Conservation (phyloP, 1,284 basidiomycete genomes). For the Phellinidium pouzarii region DNA sequence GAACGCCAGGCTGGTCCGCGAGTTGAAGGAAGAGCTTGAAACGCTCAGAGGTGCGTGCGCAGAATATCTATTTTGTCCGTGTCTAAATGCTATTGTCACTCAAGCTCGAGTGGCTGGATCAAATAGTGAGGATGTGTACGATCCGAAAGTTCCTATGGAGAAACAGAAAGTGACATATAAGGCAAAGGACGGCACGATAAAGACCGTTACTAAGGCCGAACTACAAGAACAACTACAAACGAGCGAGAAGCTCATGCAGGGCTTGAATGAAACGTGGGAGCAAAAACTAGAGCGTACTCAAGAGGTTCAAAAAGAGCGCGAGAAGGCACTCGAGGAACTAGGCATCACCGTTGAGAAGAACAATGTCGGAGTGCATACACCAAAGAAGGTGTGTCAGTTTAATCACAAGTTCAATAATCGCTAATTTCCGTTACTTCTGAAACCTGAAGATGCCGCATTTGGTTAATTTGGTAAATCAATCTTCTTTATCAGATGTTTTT, state of each 20-base stretch:
- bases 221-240: slow-evolving; percentile 95
- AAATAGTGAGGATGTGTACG: slow-evolving; percentile 70
- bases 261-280: slow-evolving; percentile 97
- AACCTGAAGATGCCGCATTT: slow-evolving; percentile 78
- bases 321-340: slow-evolving; percentile 94
- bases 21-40: slow-evolving; percentile 97
- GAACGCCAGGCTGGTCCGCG: slow-evolving; percentile 95
- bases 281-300: slow-evolving; percentile 91
- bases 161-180: slow-evolving; percentile 94
- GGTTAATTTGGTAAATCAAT: slow-evolving; percentile 76
- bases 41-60: slow-evolving; percentile 62
- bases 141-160: slow-evolving; percentile 86
- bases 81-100: slow-evolving; percentile 17
- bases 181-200: slow-evolving; percentile 89
- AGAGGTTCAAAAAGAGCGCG: slow-evolving; percentile 92
- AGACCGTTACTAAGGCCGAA: slow-evolving; percentile 94
- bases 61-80: slow-evolving; percentile 6
- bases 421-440: slow-evolving; percentile 23
- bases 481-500: background rate
- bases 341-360: slow-evolving; percentile 98
- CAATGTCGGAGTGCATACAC: slow-evolving; percentile 93
- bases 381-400: slow-evolving; percentile 69
- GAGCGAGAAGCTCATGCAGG: slow-evolving; percentile 95
- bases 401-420: background rate
- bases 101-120: slow-evolving; percentile 67